Evolutionary conservation across 208 protist genomes (phyloP).

Genomic region (Trypanosomatidae sp.): DNA sequence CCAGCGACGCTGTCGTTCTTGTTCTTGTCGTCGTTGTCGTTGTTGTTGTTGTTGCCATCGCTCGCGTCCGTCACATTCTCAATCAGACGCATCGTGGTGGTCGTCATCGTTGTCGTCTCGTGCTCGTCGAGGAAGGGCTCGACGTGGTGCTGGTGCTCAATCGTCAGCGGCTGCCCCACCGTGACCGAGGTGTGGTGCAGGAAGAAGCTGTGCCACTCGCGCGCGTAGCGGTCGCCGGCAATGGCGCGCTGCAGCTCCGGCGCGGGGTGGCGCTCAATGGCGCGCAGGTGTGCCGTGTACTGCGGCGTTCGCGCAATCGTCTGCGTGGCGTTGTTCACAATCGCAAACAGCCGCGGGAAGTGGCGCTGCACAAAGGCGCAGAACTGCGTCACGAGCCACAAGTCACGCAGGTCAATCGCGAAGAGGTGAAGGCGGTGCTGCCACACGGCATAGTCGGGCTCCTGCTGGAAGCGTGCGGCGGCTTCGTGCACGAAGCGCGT

Average conservation of each 20-base stretch:
- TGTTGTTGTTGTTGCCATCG: background rate
- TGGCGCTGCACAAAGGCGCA: conserved; percentile 60
- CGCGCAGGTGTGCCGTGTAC: conserved; percentile 84
- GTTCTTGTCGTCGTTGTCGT: background rate
- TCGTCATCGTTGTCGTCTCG: background rate
- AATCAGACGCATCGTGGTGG: no score
- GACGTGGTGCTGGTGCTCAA: conserved; percentile 33
- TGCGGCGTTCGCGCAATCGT: conserved; percentile 89
- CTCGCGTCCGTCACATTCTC: background rate
- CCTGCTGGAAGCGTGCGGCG: conserved; percentile 57
- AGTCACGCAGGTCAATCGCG: conserved; percentile 90
- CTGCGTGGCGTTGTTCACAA: conserved; percentile 97
- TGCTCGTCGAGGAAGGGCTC: conserved; percentile 24
- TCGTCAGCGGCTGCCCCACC: conserved; percentile 47
- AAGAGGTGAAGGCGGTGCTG: conserved; percentile 88
- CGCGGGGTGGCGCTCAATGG: conserved; percentile 42
- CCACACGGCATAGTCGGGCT: conserved; percentile 86
- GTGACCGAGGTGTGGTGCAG: conserved; percentile 58
- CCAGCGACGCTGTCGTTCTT: background rate
- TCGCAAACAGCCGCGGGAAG: conserved; percentile 77
- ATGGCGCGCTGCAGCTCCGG: conserved; percentile 28
- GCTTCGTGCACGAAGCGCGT: conserved; percentile 89
- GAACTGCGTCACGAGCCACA: conserved; percentile 90
- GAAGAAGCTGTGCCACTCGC: conserved; percentile 78
- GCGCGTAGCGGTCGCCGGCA: conserved; percentile 12